These are phyloP conservation scores for Orbilia ellipsospora DNA, from an alignment of 2,329 filamentous ascomycete species.

Conservation along the genomic window DNA sequence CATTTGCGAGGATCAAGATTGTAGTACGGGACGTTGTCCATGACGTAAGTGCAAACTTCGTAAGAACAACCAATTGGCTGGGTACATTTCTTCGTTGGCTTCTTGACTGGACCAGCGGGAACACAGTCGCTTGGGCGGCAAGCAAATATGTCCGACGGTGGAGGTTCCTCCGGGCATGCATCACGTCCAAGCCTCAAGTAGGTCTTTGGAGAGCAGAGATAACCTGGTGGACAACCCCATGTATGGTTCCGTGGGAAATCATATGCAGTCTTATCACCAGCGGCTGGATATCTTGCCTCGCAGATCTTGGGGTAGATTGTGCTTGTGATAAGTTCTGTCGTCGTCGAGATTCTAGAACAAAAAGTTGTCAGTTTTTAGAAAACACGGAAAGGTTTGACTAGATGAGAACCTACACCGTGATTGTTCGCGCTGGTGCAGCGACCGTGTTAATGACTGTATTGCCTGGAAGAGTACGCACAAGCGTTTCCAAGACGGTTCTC, in stretches of 20 bases:
- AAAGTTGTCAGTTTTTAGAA: constrained; percentile 19
- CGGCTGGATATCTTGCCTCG: constrained; percentile 45
- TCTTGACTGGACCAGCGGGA: constrained; percentile 28
- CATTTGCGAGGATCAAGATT: constrained; percentile 47
- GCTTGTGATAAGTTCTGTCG: constrained; percentile 26
- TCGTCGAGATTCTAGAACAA: constrained; percentile 11
- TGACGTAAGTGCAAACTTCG: constrained; percentile 39
- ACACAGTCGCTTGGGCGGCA: constrained; percentile 42
- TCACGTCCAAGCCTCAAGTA: constrained; percentile 26
- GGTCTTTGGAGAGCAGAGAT: constrained; percentile 34
- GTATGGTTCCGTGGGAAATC: constrained; percentile 47
- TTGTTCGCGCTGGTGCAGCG: constrained; percentile 28
- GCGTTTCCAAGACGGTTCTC: constrained; percentile 35
- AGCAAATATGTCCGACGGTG: constrained; percentile 44
- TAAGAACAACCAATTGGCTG: constrained; percentile 13
- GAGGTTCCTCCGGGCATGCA: constrained; percentile 48
- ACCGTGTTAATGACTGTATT: constrained; percentile 34
- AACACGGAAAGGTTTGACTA: constrained; percentile 6
- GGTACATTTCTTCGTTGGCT: constrained; percentile 37
- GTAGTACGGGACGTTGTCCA: constrained; percentile 42
- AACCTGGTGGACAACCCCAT: constrained; percentile 51
- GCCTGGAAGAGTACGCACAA: constrained; percentile 26
- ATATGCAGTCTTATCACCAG: constrained; percentile 36
- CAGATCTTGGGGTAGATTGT: constrained; percentile 44
- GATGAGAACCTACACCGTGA: constrained; percentile 30